A percentile compares a stretch with the other conserved stretches of the same genome.
Evolutionary conservation across 2,329 filamentous ascomycete genomes (phyloP).

Genomic region (Bipolaris sorokiniana): DNA sequence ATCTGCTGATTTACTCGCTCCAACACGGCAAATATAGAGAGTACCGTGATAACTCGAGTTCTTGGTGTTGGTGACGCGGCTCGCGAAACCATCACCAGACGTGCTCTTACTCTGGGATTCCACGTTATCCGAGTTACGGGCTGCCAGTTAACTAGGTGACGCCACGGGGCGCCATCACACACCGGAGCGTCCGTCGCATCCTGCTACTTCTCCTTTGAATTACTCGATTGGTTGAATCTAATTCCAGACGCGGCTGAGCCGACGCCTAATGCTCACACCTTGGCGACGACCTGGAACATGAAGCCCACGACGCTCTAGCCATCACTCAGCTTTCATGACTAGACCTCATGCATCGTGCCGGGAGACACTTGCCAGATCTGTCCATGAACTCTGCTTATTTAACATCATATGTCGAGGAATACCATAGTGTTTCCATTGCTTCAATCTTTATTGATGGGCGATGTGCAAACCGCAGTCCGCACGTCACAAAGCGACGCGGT

Average conservation of each 20-base stretch:
- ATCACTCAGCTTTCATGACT: conserved; percentile 6
- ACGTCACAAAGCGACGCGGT: not conserved
- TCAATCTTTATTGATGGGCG: not conserved
- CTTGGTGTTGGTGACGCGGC: not conserved
- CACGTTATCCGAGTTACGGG: conserved; percentile 5
- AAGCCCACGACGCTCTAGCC: conserved; percentile 7
- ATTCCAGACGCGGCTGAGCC: not conserved
- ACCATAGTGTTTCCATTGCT: not conserved
- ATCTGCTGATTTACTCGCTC: not conserved
- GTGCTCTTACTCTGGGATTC: conserved; percentile 8
- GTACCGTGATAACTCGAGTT: not conserved
- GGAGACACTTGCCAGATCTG: conserved; percentile 1
- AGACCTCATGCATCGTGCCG: conserved; percentile 10
- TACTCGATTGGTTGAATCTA: conserved; percentile 9
- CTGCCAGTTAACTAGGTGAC: conserved; percentile 15
- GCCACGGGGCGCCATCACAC: conserved; percentile 6
- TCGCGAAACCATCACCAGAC: not conserved
- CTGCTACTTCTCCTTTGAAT: not conserved
- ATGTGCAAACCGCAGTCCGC: conserved; percentile 17
- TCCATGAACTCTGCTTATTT: conserved; percentile 4
- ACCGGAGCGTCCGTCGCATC: conserved; percentile 16
- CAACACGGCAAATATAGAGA: not conserved
- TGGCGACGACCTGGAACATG: not conserved
- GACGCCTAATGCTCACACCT: conserved; percentile 8
- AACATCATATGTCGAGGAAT: conserved; percentile 12